Evolutionary conservation across 371 early-diverging fungal species (phyloP), one percentile per base, ranked within the genome.

Genomic region (Circinella umbellata): DNA sequence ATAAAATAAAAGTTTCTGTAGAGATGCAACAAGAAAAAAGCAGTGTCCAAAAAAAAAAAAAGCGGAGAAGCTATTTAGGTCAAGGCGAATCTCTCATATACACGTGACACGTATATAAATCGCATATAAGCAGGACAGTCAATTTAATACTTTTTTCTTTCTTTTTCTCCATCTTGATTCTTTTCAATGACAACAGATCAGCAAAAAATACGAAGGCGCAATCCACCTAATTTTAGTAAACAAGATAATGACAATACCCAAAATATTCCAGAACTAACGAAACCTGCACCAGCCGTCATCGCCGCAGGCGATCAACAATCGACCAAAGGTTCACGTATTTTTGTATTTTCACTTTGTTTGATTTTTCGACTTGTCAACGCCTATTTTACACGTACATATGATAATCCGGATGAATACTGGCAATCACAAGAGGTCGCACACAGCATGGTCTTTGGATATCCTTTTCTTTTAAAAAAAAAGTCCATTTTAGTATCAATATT

Each of bases 361-460:
- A 39, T 81, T 10, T 91, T 90, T 66, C 86, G 95, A 14, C 59
- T 85, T 42, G 42, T 88, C 48, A 94, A 93, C 77, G 89, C 92
- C 3, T 74, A 84, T 35, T 61, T 87, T 9, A 86, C 91, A 47
- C 72, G 78, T 18, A 95, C 95, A 4, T 94, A 88, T 72, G 93
- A 90, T 74, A 87, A 88, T 68, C 95, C 96, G 0, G 97, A 97
- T 76, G 97, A 97, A 73, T 94, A 93, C 73, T 97, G 94, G 94
- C 97, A 97, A 73, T 80, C 91, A 1, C 86, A 90, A 36, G 97
- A 98, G 80, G 91, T 97, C 10, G 96, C 94, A 0, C 95, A 97
- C 81, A 71, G 76, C 38, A 70, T 86, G 46, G 91, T 89, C 1
- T 96, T 94, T 86, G 93, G 92, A 69, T 85, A 86, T 78, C 85